Base-by-base conservation (phyloP, 2,329 filamentous ascomycete species). In the Sphaerulina populicola region DNA sequence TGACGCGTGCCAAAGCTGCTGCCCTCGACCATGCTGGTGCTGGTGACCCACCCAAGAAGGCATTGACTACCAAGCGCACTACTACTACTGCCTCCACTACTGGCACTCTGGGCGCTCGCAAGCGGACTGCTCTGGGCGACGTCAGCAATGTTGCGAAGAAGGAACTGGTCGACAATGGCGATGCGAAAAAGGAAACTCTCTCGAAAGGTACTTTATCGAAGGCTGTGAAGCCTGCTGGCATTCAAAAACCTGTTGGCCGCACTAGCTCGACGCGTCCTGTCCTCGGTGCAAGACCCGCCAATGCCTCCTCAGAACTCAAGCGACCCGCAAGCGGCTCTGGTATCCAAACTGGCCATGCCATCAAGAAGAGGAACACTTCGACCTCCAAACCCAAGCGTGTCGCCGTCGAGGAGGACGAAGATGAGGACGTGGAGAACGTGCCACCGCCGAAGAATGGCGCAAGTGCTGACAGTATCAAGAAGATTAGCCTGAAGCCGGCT, bases 61-160 rank as follows among this genome's bases (percentile, higher is more conserved):
- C 55, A 14, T 59, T 72, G 44, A 63, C 64, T 38, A 66, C 70
- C 33, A 75, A 74, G 66, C 73, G 73, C 62, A 67, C 71, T 4
- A 71, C 64, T 27, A 70, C 62, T 30, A 55, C 66, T 29, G 64
- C 76, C 44, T 68, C 71, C 55, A 49, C 55, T 35, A 71, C 67
- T 56, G 71, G 75, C 63, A 70, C 76, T 43, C 76, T 61, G 14
- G 61, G 51, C 59, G 47, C 62, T 60, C 54, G 67, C 75, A 93
- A 86, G 74, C 88, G 93, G 66, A 80, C 85, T 62, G 90, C 88
- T 44, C 79, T 98, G 35, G 89, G 87, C 52, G 93, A 98, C 74
- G 86, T 96, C 62, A 97, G 89, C 79, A 98, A 98, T 73, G 85
- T 94, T 57, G 82, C 82, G 63, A 97, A 96, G 70, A 78, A 78